Base-by-base conservation (phyloP, 2,329 filamentous ascomycete genomes). In the Microcyclospora tardicrescens region DNA sequence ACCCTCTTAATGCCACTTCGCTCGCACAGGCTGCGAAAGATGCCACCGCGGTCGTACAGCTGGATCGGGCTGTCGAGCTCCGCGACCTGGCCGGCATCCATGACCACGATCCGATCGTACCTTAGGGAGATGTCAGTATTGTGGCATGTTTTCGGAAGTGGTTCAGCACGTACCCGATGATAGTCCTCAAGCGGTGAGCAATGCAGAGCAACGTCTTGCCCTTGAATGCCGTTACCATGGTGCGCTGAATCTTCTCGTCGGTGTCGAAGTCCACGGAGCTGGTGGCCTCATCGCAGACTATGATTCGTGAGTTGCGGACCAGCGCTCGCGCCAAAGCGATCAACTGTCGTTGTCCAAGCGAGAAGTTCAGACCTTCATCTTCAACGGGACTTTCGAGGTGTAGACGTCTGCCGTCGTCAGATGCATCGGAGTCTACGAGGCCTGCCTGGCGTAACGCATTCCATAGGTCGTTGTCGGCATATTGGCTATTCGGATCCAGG, bases 321-420 rank as follows among this genome's bases (percentile, higher is more conserved):
- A 93, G 86, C 60, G 86, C 87, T 1, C 87, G 77, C 0, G 85
- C 85, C 2, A 95, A 70, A 1, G 86, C 86, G 82, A 94, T 91
- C 35, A 94, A 73, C 61, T 94, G 87, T 6, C 87, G 76, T 63
- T 94, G 86, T 3, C 86, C 86, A 6, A 93, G 76, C 0, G 84
- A 91, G 65, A 93, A 93, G 61, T 93, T 94, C 41, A 89, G 71
- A 0, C 87, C 87, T 60, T 93, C 86, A 55, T 94, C 86, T 49
- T 93, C 84, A 1, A 94, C 85, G 5, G 75, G 54, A 14, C 72
- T 74, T n/a, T 64, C 56, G 2, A 65, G 36, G 4, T 58, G 41
- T 63, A 60, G 14, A n/a, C 13, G 19, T 15, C 13, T 36, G 65
- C 57, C 6, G 59, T 55, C 35, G 63, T 61, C 11, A 50, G 16